These are phyloP conservation scores for Aspergillus jensenii DNA, from an alignment of 2,329 filamentous ascomycete species.

Conservation along the genomic window DNA sequence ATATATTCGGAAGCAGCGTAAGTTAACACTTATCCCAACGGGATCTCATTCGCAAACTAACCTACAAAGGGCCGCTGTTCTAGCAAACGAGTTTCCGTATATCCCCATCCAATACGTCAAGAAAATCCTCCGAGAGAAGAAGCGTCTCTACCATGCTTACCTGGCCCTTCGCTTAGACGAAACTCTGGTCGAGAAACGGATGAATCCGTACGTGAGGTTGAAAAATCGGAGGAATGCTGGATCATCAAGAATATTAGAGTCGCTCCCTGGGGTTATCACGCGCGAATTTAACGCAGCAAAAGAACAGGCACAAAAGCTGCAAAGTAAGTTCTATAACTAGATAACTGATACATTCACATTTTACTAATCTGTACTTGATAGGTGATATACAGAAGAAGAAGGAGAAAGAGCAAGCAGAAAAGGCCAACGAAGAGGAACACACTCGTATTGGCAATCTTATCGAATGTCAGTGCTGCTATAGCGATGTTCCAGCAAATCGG, in stretches of 20 bases:
- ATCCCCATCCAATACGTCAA: conserved; percentile 41
- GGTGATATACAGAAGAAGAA: conserved; percentile 18
- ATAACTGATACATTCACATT: too few relatives aligned
- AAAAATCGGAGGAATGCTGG: conserved; percentile 13
- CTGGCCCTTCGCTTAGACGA: conserved; percentile 25
- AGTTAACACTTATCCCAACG: conserved; percentile 3
- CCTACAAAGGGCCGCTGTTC: not conserved
- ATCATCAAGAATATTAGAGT: not conserved
- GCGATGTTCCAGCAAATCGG: conserved; percentile 64
- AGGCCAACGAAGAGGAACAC: conserved; percentile 36
- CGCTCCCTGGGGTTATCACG: conserved; percentile 6
- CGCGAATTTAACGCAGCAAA: conserved; percentile 30
- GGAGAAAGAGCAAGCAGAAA: conserved; percentile 29
- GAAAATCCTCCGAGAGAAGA: conserved; percentile 28
- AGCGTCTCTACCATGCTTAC: conserved; percentile 31
- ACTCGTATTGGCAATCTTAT: conserved; percentile 53
- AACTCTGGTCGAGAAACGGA: conserved; percentile 7
- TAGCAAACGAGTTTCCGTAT: conserved; percentile 34
- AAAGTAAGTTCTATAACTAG: conserved; percentile 12
- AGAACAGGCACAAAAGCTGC: conserved; percentile 20
- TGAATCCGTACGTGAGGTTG: conserved; percentile 21
- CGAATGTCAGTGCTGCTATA: conserved; percentile 75
- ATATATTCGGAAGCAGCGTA: conserved; percentile 22
- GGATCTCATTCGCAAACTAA: not conserved
- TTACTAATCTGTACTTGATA: conserved; percentile 2